phyloP scores from a whole-genome alignment of 139 green algal genomes.

The Protoeuglena noctilucae region DNA sequence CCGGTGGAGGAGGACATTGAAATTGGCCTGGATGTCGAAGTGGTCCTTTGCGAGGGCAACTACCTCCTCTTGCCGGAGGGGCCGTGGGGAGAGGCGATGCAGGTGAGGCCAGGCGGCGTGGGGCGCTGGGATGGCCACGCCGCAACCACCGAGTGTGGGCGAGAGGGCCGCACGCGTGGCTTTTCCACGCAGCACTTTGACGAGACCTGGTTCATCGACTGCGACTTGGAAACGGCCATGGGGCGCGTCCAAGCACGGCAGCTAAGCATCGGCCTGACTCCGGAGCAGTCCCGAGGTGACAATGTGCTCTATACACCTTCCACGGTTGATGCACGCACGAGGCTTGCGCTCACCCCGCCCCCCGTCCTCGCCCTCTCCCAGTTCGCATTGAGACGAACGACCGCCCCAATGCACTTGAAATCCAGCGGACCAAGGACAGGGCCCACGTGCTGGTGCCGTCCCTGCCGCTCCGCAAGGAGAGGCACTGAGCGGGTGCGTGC shows the following conservation, averaged over 20 bases:
- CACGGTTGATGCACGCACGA: neutral
- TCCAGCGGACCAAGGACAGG: constrained; percentile 15
- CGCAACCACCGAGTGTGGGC: too few relatives aligned
- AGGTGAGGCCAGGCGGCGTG: too few relatives aligned
- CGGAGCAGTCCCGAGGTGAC: constrained; percentile 10
- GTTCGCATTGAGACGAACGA: constrained; percentile 51
- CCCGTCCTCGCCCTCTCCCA: too few relatives aligned
- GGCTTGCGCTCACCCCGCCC: too few relatives aligned
- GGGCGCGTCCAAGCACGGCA: constrained; percentile 30
- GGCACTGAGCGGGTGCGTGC: too few relatives aligned
- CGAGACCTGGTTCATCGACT: constrained; percentile 57
- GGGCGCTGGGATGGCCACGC: too few relatives aligned
- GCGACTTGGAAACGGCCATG: constrained; percentile 40
- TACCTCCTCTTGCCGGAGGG: constrained; percentile 64
- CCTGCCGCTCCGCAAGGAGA: constrained; percentile 19
- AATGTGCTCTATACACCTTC: neutral
- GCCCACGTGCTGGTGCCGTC: constrained; percentile 30
- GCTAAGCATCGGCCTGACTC: constrained; percentile 25
- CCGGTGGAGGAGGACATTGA: constrained; percentile 37
- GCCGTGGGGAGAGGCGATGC: too few relatives aligned
- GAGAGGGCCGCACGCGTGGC: too few relatives aligned
- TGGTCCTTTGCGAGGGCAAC: constrained; percentile 72
- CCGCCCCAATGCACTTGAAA: constrained; percentile 43
- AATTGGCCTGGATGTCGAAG: constrained; percentile 17
- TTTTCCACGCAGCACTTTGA: too few relatives aligned